phyloP scores from a whole-genome alignment of 148 eudicot genomes.

The Rhododendron griersonianum region DNA sequence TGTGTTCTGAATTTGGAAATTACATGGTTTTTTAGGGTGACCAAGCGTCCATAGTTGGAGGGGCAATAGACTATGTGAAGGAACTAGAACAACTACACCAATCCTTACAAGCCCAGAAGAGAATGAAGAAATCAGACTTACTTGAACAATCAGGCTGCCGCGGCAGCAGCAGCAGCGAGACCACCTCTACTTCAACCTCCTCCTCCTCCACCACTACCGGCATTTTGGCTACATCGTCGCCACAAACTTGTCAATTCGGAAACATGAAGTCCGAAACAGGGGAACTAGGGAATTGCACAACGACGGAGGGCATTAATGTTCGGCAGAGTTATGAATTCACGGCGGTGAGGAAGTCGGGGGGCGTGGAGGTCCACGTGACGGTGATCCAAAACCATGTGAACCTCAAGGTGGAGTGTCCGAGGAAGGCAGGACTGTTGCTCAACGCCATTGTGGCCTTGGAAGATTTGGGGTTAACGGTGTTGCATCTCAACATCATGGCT shows the following conservation, averaged over 20 bases:
- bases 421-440: constrained; percentile 38
- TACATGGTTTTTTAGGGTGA: constrained; percentile 38
- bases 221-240: background rate
- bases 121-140: constrained; percentile 26
- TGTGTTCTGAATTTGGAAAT: background rate
- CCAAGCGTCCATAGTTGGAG: constrained; percentile 64
- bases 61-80: constrained; percentile 60
- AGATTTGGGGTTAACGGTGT: constrained; percentile 43
- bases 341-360: constrained; percentile 25
- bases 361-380: constrained; percentile 33
- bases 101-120: constrained; percentile 45
- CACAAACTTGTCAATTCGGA: background rate
- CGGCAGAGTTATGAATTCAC: constrained; percentile 11
- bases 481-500: constrained; percentile 54
- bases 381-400: constrained; percentile 55
- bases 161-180: constrained; percentile 20
- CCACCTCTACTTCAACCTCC: constrained; percentile 26
- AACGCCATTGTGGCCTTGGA: constrained; percentile 43
- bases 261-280: background rate
- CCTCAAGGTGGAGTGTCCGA: constrained; percentile 39
- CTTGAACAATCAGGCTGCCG: background rate
- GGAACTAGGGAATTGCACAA: background rate
- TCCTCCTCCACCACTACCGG: background rate
- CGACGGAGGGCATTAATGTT: background rate
- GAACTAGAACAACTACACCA: constrained; percentile 53